A percentile compares a stretch with the other conserved stretches of the same genome.
Conservation (phyloP, 345 rosid species). For the Pistacia integerrima region DNA sequence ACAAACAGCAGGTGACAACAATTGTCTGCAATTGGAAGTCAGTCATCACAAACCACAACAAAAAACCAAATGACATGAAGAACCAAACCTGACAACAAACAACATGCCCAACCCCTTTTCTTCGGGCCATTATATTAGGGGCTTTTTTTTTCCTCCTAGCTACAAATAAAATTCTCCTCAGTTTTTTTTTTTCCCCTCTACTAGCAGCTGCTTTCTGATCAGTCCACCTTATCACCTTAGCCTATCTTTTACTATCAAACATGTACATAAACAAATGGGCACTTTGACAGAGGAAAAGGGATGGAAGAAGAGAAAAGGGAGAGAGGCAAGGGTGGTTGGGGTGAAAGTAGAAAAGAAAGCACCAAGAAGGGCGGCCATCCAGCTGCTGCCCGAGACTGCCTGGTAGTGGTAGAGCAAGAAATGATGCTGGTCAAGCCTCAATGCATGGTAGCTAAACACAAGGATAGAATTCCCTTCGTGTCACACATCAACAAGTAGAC, state of each 20-base stretch:
- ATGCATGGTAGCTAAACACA: constrained; percentile 29
- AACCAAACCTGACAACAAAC: constrained; percentile 30
- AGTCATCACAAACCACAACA: constrained; percentile 37
- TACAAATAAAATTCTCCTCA: constrained; percentile 36
- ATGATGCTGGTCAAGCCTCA: constrained; percentile 38
- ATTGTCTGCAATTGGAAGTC: constrained; percentile 33
- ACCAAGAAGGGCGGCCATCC: constrained; percentile 22
- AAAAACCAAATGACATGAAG: background rate
- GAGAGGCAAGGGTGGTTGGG: background rate
- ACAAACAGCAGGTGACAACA: constrained; percentile 34
- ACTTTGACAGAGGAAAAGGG: constrained; percentile 8
- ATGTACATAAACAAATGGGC: constrained; percentile 45
- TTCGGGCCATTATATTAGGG: constrained; percentile 26
- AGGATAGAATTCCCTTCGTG: constrained; percentile 30
- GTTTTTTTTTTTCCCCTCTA: constrained; percentile 22
- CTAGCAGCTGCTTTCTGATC: constrained; percentile 34
- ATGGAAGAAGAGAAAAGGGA: constrained; percentile 10
- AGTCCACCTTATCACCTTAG: constrained; percentile 31
- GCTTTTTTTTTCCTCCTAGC: constrained; percentile 33
- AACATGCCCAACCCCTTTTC: constrained; percentile 25
- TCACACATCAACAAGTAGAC: constrained; percentile 29
- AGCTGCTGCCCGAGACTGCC: constrained; percentile 31
- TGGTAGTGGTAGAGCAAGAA: constrained; percentile 32
- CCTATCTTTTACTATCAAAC: constrained; percentile 49
- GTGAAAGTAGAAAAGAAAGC: constrained; percentile 22